Base-by-base conservation (phyloP, 768 basidiomycete genomes). In the Agaricus subrufescens region DNA sequence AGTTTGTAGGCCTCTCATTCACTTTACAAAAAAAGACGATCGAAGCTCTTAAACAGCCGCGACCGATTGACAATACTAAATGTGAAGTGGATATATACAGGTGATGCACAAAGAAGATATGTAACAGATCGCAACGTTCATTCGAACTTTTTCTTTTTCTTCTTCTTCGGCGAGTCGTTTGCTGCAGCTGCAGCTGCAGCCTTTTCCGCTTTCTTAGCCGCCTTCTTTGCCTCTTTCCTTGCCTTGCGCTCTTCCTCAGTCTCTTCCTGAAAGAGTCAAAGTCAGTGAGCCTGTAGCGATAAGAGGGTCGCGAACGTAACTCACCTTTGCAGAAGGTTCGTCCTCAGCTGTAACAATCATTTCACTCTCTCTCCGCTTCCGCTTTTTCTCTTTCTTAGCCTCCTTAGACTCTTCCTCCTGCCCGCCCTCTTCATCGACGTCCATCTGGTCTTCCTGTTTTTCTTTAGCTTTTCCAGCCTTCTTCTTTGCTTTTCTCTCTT, bases 221-320 rank as follows among this genome's bases (percentile, higher is more conserved):
- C 91, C 67, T 90, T 91, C 61, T 76, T 76, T 2, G 86, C 88
- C 73, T 86, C 86, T 71, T 85, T 91, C 66, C 76, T 79, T 37
- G 86, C 89, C 71, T 92, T 94, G 57, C 83, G 81, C 69, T 94
- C 89, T 59, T 87, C 89, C 70, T 91, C 87, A 29, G 89, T 89
- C 74, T 94, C 91, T 49, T 76, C 82, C 64, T 83, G 48, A 42
- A 54, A 15, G 40, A 19, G 40, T 54, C 48, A 54, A 39, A 60
- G 56, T n/a, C 25, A 25, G 56, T 23, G 12, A 54, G 53, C 14
- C 10, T 26, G 47, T 29, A 58, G 58, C 54, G 19, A 43, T 55
- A 57, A 57, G 34, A 62, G 31, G 34, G n/a, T 58, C 68, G 38
- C 42, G 2, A 39, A 34, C 8, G 14, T 27, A 3, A 60, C 73